Evolutionary conservation across 1,284 basidiomycete genomes (phyloP), one percentile per base, ranked within the genome.

Genomic region (Moesziomyces parantarcticus): DNA sequence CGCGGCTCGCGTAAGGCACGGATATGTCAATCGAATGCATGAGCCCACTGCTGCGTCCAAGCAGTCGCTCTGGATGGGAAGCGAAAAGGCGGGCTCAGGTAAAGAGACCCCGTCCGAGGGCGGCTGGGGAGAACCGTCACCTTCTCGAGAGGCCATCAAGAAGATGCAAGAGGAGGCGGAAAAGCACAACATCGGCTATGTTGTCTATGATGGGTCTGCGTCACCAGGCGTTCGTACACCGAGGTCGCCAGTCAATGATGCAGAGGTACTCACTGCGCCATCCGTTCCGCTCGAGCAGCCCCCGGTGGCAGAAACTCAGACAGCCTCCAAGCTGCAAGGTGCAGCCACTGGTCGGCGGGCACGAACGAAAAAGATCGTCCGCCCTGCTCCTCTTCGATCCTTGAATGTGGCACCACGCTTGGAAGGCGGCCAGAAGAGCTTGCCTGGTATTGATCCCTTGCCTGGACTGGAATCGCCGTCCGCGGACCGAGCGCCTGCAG

Each of bases 81-180:
- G 36, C 36, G 13, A 42, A 16, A 3, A 1, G 3, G 7, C 36
- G 14, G 41, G 26, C 13, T 39, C 53, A 47, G 25, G 6, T 7
- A 23, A 20, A 8, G 9, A 32, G 1, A 10, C 44, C 5, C 23
- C 41, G 5, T 18, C 32, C 2, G 41, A 26, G 8, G 7, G 39
- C 11, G 48, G 23, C 25, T 65, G 56, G 62, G 21, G 50, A 0
- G 52, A 52, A 29, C 29, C 20, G 16, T 32, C 29, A 4, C 52
- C 53, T 1, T 56, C 62, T 3, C 13, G 3, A 0, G 45, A 46
- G 44, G 40, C 48, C 40, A 41, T 60, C 8, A 42, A 23, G 14
- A 50, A 25, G 22, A n/a, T 60, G n/a, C 36, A 60, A 16, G 50
- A 60, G 5, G 20, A 22, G 20, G 57, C 63, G 16, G 10, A 44